A percentile compares a stretch with the other conserved stretches of the same genome.
Conservation (phyloP, 805 yeast genomes). For the Candida nanaspora region DNA sequence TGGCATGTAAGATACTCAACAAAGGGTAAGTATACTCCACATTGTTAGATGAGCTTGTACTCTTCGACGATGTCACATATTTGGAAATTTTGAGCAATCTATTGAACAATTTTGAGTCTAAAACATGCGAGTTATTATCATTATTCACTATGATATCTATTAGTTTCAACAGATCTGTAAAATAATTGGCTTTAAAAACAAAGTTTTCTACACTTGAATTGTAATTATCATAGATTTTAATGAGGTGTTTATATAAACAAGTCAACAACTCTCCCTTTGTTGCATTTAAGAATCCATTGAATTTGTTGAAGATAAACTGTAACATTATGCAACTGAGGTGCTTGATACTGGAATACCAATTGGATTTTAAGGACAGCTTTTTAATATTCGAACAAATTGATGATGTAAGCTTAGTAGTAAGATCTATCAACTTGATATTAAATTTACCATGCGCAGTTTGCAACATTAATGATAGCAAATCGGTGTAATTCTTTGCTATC, state of each 20-base stretch:
- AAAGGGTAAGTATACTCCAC: conserved; percentile 22
- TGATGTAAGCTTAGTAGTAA: conserved; percentile 18
- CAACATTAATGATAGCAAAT: conserved; percentile 19
- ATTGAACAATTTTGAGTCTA: conserved; percentile 22
- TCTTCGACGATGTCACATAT: conserved; percentile 14
- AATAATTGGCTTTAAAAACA: conserved; percentile 24
- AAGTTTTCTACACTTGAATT: conserved; percentile 24
- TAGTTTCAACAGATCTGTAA: conserved; percentile 22
- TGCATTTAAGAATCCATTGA: conserved; percentile 28
- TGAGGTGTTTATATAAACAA: conserved; percentile 23
- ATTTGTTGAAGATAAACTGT: conserved; percentile 22
- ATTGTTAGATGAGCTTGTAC: conserved; percentile 1
- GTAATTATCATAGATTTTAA: conserved; percentile 26
- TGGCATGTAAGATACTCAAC: conserved; percentile 20
- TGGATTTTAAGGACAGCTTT: conserved; percentile 23
- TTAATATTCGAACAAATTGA: conserved; percentile 13
- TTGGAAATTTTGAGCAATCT: conserved; percentile 25
- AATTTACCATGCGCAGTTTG: conserved; percentile 25
- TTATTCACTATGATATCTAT: conserved; percentile 21
- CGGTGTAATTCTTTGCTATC: conserved; percentile 15
- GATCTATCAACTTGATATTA: conserved; percentile 22
- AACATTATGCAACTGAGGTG: conserved; percentile 22
- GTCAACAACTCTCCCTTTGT: conserved; percentile 20
- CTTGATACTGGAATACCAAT: conserved; percentile 25
- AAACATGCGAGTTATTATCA: conserved; percentile 19